A percentile compares a stretch with the other conserved stretches of the same genome.
These are phyloP conservation scores for Puccinia horiana DNA, from an alignment of 1,284 basidiomycete genomes.

Conservation along the genomic window DNA sequence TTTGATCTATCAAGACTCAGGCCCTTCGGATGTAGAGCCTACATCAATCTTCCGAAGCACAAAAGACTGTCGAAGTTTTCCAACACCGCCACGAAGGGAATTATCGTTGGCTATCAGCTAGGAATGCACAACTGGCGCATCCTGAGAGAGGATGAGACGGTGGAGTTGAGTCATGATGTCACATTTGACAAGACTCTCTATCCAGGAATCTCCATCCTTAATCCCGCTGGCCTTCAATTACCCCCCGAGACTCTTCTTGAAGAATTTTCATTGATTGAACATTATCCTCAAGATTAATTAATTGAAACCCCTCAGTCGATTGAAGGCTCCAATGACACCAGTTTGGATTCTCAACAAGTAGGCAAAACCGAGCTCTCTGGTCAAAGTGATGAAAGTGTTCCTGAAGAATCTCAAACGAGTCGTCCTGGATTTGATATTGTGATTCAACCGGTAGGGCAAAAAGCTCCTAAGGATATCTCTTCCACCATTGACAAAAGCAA, in stretches of 20 bases:
- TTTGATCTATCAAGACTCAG: background rate
- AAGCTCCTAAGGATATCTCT: background rate
- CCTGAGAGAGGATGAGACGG: no score
- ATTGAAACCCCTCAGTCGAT: no score
- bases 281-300: background rate
- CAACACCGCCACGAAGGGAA: background rate
- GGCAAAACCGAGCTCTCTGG: background rate
- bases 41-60: background rate
- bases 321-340: no score
- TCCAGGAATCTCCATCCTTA: background rate
- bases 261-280: background rate
- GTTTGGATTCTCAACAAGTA: no score
- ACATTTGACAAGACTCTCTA: no score
- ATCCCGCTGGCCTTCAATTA: background rate
- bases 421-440: background rate
- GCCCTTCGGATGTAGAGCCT: constrained; percentile 1
- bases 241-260: background rate
- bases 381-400: no score
- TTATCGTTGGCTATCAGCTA: background rate
- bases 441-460: background rate
- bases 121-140: background rate
- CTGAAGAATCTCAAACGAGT: background rate
- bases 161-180: no score
- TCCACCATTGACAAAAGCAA: background rate
- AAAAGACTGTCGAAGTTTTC: background rate